Evolutionary conservation across 345 rosid species (phyloP), one percentile per base, ranked within the genome.

Genomic region (Lepidium aucheri): DNA sequence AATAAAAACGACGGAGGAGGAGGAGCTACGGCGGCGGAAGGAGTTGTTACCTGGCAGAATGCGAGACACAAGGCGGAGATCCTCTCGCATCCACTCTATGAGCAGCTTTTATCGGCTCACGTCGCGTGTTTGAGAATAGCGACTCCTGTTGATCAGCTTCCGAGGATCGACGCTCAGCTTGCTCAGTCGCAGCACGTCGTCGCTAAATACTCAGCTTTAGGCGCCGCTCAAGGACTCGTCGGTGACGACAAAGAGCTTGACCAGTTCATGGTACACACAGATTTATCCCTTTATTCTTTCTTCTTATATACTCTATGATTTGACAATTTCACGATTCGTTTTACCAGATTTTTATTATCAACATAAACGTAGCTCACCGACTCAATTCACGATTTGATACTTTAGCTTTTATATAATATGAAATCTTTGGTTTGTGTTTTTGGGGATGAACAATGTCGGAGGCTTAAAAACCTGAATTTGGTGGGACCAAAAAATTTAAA

Each of bases 151-250:
- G 97, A 93, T 75, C 98, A 90, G 76, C 51, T 90, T 58, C 97
- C 97, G 16, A 84, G 97, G 77, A 95, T 95, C 35, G 99, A 95
- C 46, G 91, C 97, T 2, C 99, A 95, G 81, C 80, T 95, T 17
- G 95, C 93, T 20, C 95, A 95, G 88, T 91, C 99, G 28, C 99
- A 89, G 77, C 79, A 91, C 30, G 96, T 95, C 20, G 96, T 89
- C 17, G 75, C 84, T 6, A 95, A 95, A 78, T 95, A 91, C 87
- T 87, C 99, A 5, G 76, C 84, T 17, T 67, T 85, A 44, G 89
- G 86, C 6, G 78, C 74, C 28, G 68, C 59, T 43, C 95, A 83
- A 35, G 91, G 81, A 52, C 49, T 82, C 75, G 89, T 76, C 70
- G 77, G 63, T 2, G 99, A 91, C 60, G 97, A 87, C 32, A 89